Evolutionary conservation across 2,329 filamentous ascomycete genomes (phyloP).

Genomic region (Ambrosiella beaveri): DNA sequence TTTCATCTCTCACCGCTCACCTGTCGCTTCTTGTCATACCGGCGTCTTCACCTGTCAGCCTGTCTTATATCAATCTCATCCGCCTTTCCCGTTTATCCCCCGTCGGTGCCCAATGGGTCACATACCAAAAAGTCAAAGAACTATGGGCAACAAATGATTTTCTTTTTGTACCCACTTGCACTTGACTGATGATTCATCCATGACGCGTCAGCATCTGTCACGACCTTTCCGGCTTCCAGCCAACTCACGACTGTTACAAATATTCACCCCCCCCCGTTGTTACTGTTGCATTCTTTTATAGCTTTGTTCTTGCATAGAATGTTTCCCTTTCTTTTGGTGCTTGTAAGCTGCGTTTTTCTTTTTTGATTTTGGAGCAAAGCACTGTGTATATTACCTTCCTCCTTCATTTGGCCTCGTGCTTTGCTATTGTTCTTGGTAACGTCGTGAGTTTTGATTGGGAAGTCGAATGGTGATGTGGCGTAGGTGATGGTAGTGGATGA

Average conservation of each 20-base stretch:
- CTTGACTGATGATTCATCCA: not conserved
- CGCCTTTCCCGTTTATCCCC: not conserved
- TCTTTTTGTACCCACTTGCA: not conserved
- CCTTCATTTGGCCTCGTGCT: not conserved
- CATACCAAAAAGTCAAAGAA: not conserved
- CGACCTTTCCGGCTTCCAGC: too few relatives aligned
- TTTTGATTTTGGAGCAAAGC: slow-evolving; percentile 3
- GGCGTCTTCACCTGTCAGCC: not conserved
- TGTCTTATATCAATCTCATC: not conserved
- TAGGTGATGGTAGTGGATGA: not conserved
- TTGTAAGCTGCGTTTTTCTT: not conserved
- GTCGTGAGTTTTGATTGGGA: not conserved
- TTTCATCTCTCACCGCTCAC: not conserved
- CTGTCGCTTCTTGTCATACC: not conserved
- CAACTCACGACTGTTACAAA: not conserved
- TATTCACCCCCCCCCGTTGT: not conserved
- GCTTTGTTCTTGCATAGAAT: not conserved
- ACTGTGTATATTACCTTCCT: slow-evolving; percentile 8
- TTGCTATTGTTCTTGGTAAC: not conserved
- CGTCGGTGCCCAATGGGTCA: not conserved
- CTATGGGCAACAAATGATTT: not conserved
- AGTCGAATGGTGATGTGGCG: not conserved
- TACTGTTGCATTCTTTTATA: not conserved
- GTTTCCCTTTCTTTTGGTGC: not conserved
- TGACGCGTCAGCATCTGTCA: not conserved